These are phyloP conservation scores for Paxillus ammoniavirescens DNA, from an alignment of 768 basidiomycete species.

Conservation along the genomic window DNA sequence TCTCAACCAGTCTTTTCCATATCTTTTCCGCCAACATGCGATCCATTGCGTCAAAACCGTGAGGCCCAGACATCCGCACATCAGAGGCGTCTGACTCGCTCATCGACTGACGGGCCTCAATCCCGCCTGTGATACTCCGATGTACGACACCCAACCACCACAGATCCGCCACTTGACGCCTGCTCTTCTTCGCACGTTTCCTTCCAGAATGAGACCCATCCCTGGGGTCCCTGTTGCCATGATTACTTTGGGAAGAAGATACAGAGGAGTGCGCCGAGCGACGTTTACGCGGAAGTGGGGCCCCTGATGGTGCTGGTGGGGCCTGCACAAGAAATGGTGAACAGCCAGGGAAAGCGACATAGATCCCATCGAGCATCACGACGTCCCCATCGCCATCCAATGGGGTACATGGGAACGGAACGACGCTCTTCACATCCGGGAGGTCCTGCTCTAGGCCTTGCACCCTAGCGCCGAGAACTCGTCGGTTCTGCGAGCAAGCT, in stretches of 20 bases:
- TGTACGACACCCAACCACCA: constrained; percentile 38
- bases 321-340: not conserved
- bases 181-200: constrained; percentile 33
- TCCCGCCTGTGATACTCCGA: constrained; percentile 30
- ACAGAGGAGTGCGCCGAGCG: constrained; percentile 33
- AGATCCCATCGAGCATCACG: constrained; percentile 29
- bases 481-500: constrained; percentile 23
- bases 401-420: constrained; percentile 37
- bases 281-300: constrained; percentile 28
- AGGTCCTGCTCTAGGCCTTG: constrained; percentile 21
- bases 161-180: constrained; percentile 31
- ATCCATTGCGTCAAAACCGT: constrained; percentile 31
- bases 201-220: constrained; percentile 3
- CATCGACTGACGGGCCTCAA: constrained; percentile 15
- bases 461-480: not conserved
- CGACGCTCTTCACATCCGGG: constrained; percentile 29
- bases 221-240: constrained; percentile 8
- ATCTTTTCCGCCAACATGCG: constrained; percentile 32
- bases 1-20: constrained; percentile 29
- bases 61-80: not conserved
- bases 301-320: constrained; percentile 3
- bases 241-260: constrained; percentile 19
- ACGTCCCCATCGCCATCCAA: constrained; percentile 22
- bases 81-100: constrained; percentile 2
- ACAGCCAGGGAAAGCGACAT: constrained; percentile 1